Evolutionary conservation across 257 asterid species (phyloP).

Genomic region (Cynanchum wilfordii): DNA sequence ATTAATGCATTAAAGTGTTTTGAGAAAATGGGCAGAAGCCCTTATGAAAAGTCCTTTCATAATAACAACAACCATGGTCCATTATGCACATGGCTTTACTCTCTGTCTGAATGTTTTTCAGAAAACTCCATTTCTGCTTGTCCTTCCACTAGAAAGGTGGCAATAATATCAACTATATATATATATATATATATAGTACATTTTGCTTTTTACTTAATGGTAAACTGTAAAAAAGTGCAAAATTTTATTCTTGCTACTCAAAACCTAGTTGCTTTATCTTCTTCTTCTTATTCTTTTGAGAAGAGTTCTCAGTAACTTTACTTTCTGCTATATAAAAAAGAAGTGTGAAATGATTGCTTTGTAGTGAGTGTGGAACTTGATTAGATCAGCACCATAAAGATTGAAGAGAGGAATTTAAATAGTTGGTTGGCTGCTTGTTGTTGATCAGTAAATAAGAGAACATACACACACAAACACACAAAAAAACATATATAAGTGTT

Average conservation of each 20-base stretch:
- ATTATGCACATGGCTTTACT: constrained; percentile 3
- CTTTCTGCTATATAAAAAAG: background rate
- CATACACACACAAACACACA: too few species aligned
- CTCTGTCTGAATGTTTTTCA: background rate
- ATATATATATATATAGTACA: background rate
- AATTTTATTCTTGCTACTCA: background rate
- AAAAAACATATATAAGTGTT: too few species aligned
- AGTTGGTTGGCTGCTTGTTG: background rate
- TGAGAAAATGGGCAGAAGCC: background rate
- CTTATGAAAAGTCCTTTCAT: background rate
- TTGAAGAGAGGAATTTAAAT: background rate
- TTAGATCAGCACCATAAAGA: background rate
- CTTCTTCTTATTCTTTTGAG: background rate
- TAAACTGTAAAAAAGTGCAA: background rate
- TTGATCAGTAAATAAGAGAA: background rate
- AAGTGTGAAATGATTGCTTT: background rate
- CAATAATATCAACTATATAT: background rate
- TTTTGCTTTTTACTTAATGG: background rate
- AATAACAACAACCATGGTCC: constrained; percentile 5
- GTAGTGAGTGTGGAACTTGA: background rate
- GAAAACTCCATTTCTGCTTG: background rate
- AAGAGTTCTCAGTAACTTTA: background rate
- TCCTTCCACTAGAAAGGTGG: background rate
- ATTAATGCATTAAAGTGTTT: background rate
- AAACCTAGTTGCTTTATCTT: background rate